Percentiles rank a stretch among this genome's conserved stretches.
phyloP scores from a whole-genome alignment of 805 yeast species.

The Ogataea henricii region DNA sequence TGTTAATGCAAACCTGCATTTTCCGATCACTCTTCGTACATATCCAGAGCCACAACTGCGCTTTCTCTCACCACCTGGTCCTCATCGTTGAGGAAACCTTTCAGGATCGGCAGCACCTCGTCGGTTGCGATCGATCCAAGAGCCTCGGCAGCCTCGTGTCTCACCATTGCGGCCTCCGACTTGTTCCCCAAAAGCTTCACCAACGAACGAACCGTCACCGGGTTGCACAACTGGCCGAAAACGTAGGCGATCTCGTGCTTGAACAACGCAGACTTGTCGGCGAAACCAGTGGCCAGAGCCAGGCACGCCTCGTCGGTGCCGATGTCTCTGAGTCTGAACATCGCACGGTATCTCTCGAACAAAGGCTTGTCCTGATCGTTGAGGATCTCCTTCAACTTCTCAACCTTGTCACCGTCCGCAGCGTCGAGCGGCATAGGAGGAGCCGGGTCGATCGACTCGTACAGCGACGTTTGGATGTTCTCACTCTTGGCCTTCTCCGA shows the following conservation, averaged over 20 bases:
- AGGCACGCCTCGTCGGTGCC: conserved; percentile 91
- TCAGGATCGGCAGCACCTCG: conserved; percentile 87
- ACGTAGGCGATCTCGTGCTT: conserved; percentile 98
- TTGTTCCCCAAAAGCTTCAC: conserved; percentile 76
- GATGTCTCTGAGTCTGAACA: conserved; percentile 95
- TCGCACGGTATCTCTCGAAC: conserved; percentile 95
- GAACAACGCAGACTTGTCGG: conserved; percentile 89
- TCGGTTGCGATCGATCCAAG: conserved; percentile 95
- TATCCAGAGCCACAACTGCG: conserved; percentile 95
- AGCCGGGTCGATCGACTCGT: conserved; percentile 94
- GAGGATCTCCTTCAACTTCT: conserved; percentile 63
- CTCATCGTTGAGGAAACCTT: conserved; percentile 73
- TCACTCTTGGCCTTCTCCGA: conserved; percentile 68
- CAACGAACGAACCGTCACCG: conserved; percentile 86
- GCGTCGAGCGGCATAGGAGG: conserved; percentile 81
- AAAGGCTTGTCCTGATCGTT: conserved; percentile 78
- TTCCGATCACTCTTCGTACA: conserved; percentile 78
- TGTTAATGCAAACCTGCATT: conserved; percentile 1
- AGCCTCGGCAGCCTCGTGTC: conserved; percentile 99
- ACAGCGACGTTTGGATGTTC: conserved; percentile 70
- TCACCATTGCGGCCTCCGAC: conserved; percentile 94
- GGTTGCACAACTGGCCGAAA: conserved; percentile 95
- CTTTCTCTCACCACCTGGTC: conserved; percentile 94
- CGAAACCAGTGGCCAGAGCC: conserved; percentile 88
- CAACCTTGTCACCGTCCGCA: conserved; percentile 55